These are phyloP conservation scores for Cladophialophora exuberans DNA, from an alignment of 2,329 filamentous ascomycete species.

Conservation along the genomic window DNA sequence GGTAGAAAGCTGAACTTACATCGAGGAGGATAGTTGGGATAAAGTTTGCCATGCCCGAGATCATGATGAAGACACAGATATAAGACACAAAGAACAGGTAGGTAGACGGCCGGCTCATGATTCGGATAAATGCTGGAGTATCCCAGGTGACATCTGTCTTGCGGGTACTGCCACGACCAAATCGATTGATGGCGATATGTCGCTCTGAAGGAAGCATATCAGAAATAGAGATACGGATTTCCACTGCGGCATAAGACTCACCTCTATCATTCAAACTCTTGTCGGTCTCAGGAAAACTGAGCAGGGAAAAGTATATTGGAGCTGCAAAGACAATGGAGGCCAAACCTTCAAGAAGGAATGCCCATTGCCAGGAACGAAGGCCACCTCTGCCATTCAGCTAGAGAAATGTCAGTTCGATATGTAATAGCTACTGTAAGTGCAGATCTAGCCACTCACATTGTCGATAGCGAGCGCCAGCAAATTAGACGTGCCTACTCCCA, in stretches of 20 bases:
- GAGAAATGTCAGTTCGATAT: too few species aligned
- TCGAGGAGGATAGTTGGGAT: too few species aligned
- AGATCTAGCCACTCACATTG: too few species aligned
- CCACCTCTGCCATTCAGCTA: constrained; percentile 32
- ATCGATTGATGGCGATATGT: constrained; percentile 32
- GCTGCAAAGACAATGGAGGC: constrained; percentile 3
- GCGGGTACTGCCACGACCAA: constrained; percentile 30
- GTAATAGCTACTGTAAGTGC: too few species aligned
- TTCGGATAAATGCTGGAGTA: constrained; percentile 29
- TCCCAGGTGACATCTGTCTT: constrained; percentile 30
- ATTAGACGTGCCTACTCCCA: constrained; percentile 26
- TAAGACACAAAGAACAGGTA: constrained; percentile 33
- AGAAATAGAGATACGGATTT: too few species aligned
- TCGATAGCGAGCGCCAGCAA: constrained; percentile 32
- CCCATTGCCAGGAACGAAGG: constrained; percentile 26
- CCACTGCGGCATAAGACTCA: too few species aligned
- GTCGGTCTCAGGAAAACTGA: constrained; percentile 30
- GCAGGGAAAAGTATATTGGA: constrained; percentile 23
- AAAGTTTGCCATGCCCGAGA: too few species aligned
- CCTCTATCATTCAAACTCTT: too few species aligned
- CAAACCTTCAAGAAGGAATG: constrained; percentile 19
- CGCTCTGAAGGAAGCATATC: too few species aligned
- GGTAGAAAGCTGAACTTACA: too few species aligned
- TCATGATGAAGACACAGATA: constrained; percentile 30
- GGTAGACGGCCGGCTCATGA: constrained; percentile 32